phyloP scores from a whole-genome alignment of 116 monocot genomes.

The Iris pallida region DNA sequence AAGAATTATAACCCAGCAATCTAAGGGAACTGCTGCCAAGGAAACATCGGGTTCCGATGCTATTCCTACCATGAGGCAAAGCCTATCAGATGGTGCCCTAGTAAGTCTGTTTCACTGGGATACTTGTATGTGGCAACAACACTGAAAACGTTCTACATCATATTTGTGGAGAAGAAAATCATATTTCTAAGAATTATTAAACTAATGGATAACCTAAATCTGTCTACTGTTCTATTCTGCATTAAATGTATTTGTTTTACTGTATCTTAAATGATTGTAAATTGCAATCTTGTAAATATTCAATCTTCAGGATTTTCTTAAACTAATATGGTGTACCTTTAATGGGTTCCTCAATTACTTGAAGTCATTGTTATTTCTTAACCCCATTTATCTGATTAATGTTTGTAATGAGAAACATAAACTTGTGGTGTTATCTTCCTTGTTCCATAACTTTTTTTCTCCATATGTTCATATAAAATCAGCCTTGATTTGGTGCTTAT shows the following conservation, averaged over 20 bases:
- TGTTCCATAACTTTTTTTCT: not conserved
- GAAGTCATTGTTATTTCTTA: too few relatives aligned
- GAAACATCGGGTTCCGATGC: constrained; percentile 43
- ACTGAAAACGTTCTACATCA: not conserved
- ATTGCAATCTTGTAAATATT: not conserved
- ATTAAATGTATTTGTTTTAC: not conserved
- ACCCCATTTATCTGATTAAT: too few relatives aligned
- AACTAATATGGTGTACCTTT: too few relatives aligned
- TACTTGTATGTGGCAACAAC: not conserved
- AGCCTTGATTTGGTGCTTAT: not conserved
- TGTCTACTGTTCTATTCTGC: not conserved
- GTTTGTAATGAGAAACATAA: not conserved
- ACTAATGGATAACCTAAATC: not conserved
- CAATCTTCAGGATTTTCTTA: too few relatives aligned
- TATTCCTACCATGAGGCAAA: constrained; percentile 60
- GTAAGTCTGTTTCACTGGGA: constrained; percentile 32
- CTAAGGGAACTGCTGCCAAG: constrained; percentile 44
- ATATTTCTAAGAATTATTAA: not conserved
- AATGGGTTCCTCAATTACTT: too few relatives aligned
- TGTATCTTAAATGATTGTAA: not conserved
- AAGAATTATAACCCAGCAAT: constrained; percentile 53
- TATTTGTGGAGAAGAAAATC: not conserved
- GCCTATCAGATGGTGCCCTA: constrained; percentile 84
- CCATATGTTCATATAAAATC: not conserved
- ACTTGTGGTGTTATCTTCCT: not conserved